These are phyloP conservation scores for Lecanoromycetidae sp. DNA, from an alignment of 2,329 filamentous ascomycete species.

Conservation along the genomic window DNA sequence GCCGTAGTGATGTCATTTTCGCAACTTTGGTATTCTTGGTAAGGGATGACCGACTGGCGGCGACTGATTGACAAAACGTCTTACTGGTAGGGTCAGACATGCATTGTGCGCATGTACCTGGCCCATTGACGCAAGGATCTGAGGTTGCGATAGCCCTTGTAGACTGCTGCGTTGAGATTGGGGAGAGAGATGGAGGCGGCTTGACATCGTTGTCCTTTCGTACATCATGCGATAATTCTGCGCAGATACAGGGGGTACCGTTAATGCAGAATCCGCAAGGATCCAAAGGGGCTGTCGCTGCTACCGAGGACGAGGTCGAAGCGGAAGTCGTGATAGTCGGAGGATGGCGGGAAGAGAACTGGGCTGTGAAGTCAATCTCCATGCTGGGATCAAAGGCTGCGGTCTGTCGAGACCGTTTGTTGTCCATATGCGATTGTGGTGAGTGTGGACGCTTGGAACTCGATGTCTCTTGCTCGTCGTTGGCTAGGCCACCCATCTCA, in stretches of 20 bases:
- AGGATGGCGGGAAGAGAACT: constrained; percentile 43
- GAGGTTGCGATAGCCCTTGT: constrained; percentile 18
- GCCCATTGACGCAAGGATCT: constrained; percentile 50
- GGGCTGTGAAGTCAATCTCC: constrained; percentile 63
- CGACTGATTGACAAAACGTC: constrained; percentile 70
- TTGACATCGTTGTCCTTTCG: constrained; percentile 22
- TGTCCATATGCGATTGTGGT: constrained; percentile 19
- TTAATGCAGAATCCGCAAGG: constrained; percentile 74
- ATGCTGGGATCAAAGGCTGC: constrained; percentile 40
- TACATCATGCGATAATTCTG: constrained; percentile 53
- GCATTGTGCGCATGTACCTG: constrained; percentile 69
- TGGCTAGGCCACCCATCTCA: constrained; percentile 31
- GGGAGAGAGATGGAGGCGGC: neutral
- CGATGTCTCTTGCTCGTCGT: constrained; percentile 27
- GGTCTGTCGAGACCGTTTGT: constrained; percentile 41
- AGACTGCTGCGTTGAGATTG: neutral
- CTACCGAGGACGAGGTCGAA: constrained; percentile 25
- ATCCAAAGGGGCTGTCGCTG: constrained; percentile 37
- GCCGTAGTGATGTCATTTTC: neutral
- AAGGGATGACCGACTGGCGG: constrained; percentile 40
- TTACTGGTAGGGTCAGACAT: constrained; percentile 65
- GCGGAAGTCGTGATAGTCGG: constrained; percentile 20
- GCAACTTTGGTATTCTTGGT: constrained; percentile 24
- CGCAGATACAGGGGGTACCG: constrained; percentile 71
- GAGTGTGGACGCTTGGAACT: constrained; percentile 28